Base-by-base conservation (phyloP, 1,284 basidiomycete species). In the Cryptococcus hybrid region DNA sequence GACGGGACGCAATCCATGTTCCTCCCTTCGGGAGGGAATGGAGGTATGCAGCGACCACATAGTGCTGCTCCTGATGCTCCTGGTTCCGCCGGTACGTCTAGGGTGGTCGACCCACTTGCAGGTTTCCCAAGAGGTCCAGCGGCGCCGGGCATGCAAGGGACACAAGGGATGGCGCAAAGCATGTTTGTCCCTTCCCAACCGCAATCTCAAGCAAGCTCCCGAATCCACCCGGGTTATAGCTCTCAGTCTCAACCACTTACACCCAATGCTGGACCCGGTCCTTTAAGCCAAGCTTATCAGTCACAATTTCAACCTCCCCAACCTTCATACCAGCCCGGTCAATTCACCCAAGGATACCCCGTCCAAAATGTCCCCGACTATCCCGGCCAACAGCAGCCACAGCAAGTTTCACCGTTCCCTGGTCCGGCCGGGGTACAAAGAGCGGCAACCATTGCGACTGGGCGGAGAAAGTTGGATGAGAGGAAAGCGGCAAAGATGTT, bases 401-500 rank as follows among this genome's bases (percentile, higher is more conserved):
- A 30, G 30, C 30, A 30, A 11, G 5, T 11, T 15, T 42, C 40
- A 15, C 40, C 40, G 3, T 12, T 12, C 40, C 12, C 40, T 42
- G 40, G 40, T 42, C 40, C 15, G 30, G 58, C 54, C 3, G 54
- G 52, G 36, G 58, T 62, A 8, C 57, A 61, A 13, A 65, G 63
- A 15, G 50, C 50, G 12, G 50, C 12, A 34, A 24, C 47, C 3
- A 35, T 47, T 18, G 36, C 8, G 18, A n/a, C 6, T 12, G 56
- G 52, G 8, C 55, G 61, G 15, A 63, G 59, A 6, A 66, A 67
- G 42, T 53, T 77, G 55, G 75, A 77, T 54, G 73, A 75, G 65
- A 63, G 73, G 50, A 69, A 74, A 56, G 75, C 74, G 4, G 75
- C 75, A 6, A 77, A 71, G 63, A 59, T 77, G 58, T 65, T 77